Evolutionary conservation across 306 rosid species (phyloP).

Genomic region (Calophaca sinica): DNA sequence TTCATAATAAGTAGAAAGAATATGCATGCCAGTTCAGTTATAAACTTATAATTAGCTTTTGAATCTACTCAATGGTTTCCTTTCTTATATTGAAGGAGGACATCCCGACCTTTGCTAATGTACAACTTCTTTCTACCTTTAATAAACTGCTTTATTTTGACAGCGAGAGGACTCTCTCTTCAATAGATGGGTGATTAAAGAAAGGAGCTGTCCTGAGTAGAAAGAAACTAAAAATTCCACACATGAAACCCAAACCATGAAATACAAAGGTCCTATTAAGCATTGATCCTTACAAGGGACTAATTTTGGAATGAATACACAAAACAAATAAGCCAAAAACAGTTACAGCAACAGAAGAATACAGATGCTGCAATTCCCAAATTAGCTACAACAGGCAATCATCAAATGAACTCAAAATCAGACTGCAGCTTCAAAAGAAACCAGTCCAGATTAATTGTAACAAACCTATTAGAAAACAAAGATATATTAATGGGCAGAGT

Average conservation of each 20-base stretch:
- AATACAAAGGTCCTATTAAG: not conserved
- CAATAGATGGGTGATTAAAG: not conserved
- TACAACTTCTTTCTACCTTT: not conserved
- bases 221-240: not conserved
- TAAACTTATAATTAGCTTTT: too few species aligned
- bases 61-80: too few species aligned
- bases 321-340: not conserved
- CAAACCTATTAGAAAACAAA: not conserved
- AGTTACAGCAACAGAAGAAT: constrained; percentile 5
- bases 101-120: too few species aligned
- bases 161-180: not conserved
- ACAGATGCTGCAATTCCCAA: constrained; percentile 1
- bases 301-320: not conserved
- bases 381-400: constrained; percentile 9
- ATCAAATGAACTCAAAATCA: constrained; percentile 33
- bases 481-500: not conserved
- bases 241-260: not conserved
- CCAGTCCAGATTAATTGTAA: not conserved
- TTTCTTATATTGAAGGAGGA: too few species aligned
- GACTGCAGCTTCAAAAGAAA: not conserved
- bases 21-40: too few species aligned
- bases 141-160: not conserved
- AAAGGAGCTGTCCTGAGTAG: not conserved
- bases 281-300: not conserved
- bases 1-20: too few species aligned